Percentiles rank a stretch among this genome's conserved stretches.
Evolutionary conservation across 2,329 filamentous ascomycete genomes (phyloP).

Genomic region (Cladosporium sp.): DNA sequence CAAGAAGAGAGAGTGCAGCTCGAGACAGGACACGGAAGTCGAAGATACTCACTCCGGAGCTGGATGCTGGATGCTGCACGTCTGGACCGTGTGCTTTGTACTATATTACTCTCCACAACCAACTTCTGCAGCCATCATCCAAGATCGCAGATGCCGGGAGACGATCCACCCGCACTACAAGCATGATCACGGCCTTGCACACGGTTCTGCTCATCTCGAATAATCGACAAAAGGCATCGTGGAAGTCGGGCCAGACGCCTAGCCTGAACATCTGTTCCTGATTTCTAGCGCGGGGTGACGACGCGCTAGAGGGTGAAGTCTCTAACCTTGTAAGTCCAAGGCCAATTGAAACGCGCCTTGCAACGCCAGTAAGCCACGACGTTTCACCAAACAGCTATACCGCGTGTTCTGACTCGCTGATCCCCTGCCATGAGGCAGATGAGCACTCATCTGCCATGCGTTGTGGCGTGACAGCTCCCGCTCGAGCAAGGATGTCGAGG

Average conservation of each 20-base stretch:
- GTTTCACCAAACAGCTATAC: conserved; percentile 18
- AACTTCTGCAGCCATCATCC: conserved; percentile 7
- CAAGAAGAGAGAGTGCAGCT: background rate
- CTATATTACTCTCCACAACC: background rate
- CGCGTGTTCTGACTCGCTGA: background rate
- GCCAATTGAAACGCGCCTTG: conserved; percentile 13
- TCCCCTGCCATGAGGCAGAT: conserved; percentile 6
- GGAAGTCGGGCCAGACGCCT: conserved; percentile 13
- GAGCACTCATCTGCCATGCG: background rate
- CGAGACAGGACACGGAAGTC: background rate
- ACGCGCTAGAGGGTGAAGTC: conserved; percentile 2
- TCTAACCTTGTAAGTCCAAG: background rate
- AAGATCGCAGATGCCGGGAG: background rate
- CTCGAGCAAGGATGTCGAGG: conserved; percentile 7
- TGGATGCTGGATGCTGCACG: background rate
- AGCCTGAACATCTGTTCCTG: conserved; percentile 13
- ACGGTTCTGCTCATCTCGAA: conserved; percentile 18
- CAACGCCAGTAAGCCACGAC: conserved; percentile 1
- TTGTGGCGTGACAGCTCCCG: conserved; percentile 15
- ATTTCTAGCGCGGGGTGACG: conserved; percentile 8
- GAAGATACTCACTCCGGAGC: conserved; percentile 1
- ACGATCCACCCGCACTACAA: background rate
- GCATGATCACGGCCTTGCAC: conserved; percentile 3
- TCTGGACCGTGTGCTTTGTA: conserved; percentile 5
- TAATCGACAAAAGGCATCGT: background rate